Evolutionary conservation across 345 rosid genomes (phyloP).

Genomic region (Citrus hindsii): DNA sequence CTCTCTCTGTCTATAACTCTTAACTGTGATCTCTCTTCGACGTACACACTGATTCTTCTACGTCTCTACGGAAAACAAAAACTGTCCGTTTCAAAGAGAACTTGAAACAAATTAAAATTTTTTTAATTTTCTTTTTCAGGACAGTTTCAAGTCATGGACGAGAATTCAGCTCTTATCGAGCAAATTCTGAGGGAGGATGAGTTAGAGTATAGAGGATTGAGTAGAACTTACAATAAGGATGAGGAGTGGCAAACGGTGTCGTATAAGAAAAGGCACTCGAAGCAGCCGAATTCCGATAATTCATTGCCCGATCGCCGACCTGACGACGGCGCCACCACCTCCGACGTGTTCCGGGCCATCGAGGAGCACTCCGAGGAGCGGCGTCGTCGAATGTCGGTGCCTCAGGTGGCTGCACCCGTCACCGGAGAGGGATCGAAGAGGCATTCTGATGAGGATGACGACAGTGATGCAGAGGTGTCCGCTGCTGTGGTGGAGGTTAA

Average conservation of each 20-base stretch:
- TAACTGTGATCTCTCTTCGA: background rate
- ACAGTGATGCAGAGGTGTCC: conserved; percentile 25
- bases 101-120: background rate
- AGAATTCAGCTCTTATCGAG: conserved; percentile 30
- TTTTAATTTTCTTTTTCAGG: background rate
- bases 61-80: background rate
- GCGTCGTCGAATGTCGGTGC: conserved; percentile 38
- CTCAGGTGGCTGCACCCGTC: conserved; percentile 18
- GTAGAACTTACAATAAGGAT: background rate
- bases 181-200: conserved; percentile 38
- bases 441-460: conserved; percentile 44
- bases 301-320: conserved; percentile 6
- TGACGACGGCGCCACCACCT: conserved; percentile 11
- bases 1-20: background rate
- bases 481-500: conserved; percentile 33
- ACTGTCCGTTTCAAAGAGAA: background rate
- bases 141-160: conserved; percentile 20
- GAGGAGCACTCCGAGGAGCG: conserved; percentile 65
- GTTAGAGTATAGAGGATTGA: conserved; percentile 7
- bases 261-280: conserved; percentile 35
- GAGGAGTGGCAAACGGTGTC: conserved; percentile 44
- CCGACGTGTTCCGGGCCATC: conserved; percentile 44
- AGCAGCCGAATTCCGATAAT: conserved; percentile 4
- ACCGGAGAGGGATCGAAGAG: conserved; percentile 32
- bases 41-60: background rate